Evolutionary conservation across 257 asterid species (phyloP), one percentile per base, ranked within the genome.

Genomic region (Gardenia jasminoides): DNA sequence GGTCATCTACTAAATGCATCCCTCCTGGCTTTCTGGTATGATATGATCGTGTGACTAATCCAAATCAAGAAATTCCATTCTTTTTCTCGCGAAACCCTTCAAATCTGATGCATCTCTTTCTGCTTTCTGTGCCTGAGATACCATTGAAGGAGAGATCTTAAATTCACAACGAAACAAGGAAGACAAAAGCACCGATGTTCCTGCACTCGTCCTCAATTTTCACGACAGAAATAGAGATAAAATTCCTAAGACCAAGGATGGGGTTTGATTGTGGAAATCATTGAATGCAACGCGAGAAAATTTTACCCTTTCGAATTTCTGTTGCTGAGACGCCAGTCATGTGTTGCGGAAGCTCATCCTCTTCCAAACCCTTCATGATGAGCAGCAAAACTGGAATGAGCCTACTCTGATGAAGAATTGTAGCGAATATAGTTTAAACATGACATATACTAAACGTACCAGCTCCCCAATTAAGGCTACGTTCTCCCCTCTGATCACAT

Each of bases 401-500:
- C 28, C 0, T 2, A 43, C 24, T 0, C 5, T 19, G 17, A 47
- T 58, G 8, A 47, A 22, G 11, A 15, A 22, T 10, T 4, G 24
- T 39, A 2, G 4, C 41, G 41, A 36, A 36, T 36, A 36, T n/a
- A 33, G 4, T n/a, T n/a, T n/a, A n/a, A n/a, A n/a, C n/a, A n/a
- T n/a, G n/a, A n/a, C n/a, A n/a, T n/a, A n/a, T n/a, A n/a, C n/a
- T n/a, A n/a, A n/a, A n/a, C n/a, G n/a, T n/a, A 85, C 88, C 82
- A 67, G 41, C 66, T 85, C 84, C 11, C 88, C 88, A 10, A 82
- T 79, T n/a, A 85, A 61, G 78, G 74, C 85, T 36, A 85, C 86
- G 72, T 82, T 79, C 67, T 85, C 88, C 61, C 88, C 86, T 22
- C 88, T 82, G 67, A 85, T 47, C 20, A 85, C 41, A 48, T 72